These are phyloP conservation scores for Macrolepiota fuliginosa DNA, from an alignment of 768 basidiomycete genomes.

Conservation along the genomic window DNA sequence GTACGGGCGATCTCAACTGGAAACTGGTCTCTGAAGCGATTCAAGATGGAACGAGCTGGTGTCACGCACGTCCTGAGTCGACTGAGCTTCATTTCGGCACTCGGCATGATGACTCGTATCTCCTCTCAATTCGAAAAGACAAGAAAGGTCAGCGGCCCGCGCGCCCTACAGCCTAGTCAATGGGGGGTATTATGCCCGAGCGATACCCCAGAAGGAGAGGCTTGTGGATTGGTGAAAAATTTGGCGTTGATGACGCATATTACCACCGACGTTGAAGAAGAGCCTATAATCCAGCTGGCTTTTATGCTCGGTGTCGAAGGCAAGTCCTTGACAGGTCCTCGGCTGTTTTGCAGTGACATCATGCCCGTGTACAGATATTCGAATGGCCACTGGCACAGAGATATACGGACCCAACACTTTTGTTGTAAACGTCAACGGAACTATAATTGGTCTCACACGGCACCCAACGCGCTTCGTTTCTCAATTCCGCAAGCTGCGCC, in stretches of 20 bases:
- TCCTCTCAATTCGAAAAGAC: slow-evolving; percentile 99
- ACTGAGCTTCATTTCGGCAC: slow-evolving; percentile 92
- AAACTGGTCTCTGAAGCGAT: slow-evolving; percentile 98
- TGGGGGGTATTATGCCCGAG: slow-evolving; percentile 99
- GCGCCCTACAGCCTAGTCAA: slow-evolving; percentile 95
- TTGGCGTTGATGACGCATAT: slow-evolving; percentile 99
- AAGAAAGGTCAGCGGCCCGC: slow-evolving; percentile 95
- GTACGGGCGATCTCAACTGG: slow-evolving; percentile 97
- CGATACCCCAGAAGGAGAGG: slow-evolving; percentile 99
- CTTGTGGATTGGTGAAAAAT: slow-evolving; percentile 98
- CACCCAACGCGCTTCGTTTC: slow-evolving; percentile 81
- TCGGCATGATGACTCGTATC: slow-evolving; percentile 99
- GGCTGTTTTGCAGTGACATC: background rate
- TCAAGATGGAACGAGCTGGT: slow-evolving; percentile 99
- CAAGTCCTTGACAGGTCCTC: slow-evolving; percentile 25
- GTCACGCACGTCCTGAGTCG: slow-evolving; percentile 97
- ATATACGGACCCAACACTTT: slow-evolving; percentile 93
- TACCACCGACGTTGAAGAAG: slow-evolving; percentile 97
- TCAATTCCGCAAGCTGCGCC: slow-evolving; percentile 89
- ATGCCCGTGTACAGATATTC: slow-evolving; percentile 62
- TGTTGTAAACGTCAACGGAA: slow-evolving; percentile 96
- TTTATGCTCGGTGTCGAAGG: slow-evolving; percentile 99
- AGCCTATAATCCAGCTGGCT: slow-evolving; percentile 83
- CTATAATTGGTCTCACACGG: slow-evolving; percentile 90
- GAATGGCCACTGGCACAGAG: slow-evolving; percentile 88